A percentile compares a stretch with the other conserved stretches of the same genome.
Evolutionary conservation across 2,329 filamentous ascomycete species (phyloP).

Genomic region (Lachnellula arida): DNA sequence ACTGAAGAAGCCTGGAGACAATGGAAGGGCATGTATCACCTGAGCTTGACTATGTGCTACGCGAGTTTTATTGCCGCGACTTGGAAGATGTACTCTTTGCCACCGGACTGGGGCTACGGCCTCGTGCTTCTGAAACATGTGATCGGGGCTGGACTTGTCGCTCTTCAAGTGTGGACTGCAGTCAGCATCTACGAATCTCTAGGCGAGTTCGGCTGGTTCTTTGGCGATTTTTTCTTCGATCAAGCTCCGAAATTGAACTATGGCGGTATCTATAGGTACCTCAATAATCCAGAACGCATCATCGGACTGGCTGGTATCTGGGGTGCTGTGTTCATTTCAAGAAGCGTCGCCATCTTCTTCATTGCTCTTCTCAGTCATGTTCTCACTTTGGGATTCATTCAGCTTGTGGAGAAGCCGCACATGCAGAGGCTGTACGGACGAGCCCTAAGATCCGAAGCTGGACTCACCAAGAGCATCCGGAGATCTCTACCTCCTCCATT

Average conservation of each 20-base stretch:
- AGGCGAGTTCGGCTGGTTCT: conserved; percentile 98
- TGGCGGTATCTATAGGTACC: conserved; percentile 93
- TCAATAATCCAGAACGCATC: conserved; percentile 95
- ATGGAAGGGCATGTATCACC: conserved; percentile 94
- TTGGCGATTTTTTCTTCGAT: conserved; percentile 97
- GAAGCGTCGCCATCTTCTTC: conserved; percentile 80
- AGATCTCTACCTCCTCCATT: conserved; percentile 79
- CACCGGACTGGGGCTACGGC: conserved; percentile 82
- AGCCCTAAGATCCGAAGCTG: conserved; percentile 78
- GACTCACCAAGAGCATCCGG: conserved; percentile 86
- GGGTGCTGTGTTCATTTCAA: conserved; percentile 91
- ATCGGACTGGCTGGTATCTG: conserved; percentile 92
- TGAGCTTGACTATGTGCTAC: conserved; percentile 88
- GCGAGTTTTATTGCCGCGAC: conserved; percentile 83
- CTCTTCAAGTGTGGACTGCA: conserved; percentile 88
- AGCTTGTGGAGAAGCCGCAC: conserved; percentile 90
- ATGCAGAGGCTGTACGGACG: conserved; percentile 97
- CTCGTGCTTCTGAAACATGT: conserved; percentile 83
- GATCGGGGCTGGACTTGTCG: conserved; percentile 72
- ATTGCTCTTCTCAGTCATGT: conserved; percentile 83
- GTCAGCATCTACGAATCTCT: conserved; percentile 92
- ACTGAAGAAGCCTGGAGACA: conserved; percentile 92
- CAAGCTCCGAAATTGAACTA: conserved; percentile 86
- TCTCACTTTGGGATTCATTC: conserved; percentile 80
- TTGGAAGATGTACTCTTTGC: conserved; percentile 95